Evolutionary conservation across 1,139 yeast genomes (phyloP), one percentile per base, ranked within the genome.

Genomic region (Wickerhamomyces sp.): DNA sequence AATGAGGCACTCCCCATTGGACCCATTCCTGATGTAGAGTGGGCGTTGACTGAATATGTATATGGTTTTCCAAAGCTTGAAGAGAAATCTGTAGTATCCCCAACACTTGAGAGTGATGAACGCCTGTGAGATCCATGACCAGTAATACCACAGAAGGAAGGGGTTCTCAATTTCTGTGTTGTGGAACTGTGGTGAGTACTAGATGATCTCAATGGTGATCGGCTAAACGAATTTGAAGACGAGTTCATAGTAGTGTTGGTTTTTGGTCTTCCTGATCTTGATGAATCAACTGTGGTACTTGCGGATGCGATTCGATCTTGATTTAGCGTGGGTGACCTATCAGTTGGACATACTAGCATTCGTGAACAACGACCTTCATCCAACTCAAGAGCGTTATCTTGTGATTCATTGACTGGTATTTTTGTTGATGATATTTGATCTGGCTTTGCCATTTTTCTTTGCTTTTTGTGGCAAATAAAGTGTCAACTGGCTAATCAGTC

Each of bases 31-130:
- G 45, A 45, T 6, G 37, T 29, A n/a, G 38, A 34, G 11, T 35
- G n/a, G 4, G 30, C 8, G 34, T 27, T 39, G 30, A 37, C 2
- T 14, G 45, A 14, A 37, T 46, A 45, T 2, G 51, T 14, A 38
- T 54, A 55, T 1, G 59, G 60, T 52, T 50, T 48, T 2, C 59
- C 59, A 7, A 54, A 36, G 29, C 48, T 49, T 0, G 56, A 44
- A 1, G 53, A 43, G 14, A 53, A 41, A 18, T 55, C 59, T 4
- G 37, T 14, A 1, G 42, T 10, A 40, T 51, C 58, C 27, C 51
- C 43, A 26, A 47, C 45, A 2, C 55, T 47, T 2, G 46, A 48
- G 6, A 49, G 7, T 2, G 59, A 55, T 0, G 51, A 38, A 10
- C 58, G 50, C 41, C 58, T 48, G 32, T 46, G 55, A 10, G 47